Conservation (phyloP, 345 rosid genomes). For the Lepidium sativum region DNA sequence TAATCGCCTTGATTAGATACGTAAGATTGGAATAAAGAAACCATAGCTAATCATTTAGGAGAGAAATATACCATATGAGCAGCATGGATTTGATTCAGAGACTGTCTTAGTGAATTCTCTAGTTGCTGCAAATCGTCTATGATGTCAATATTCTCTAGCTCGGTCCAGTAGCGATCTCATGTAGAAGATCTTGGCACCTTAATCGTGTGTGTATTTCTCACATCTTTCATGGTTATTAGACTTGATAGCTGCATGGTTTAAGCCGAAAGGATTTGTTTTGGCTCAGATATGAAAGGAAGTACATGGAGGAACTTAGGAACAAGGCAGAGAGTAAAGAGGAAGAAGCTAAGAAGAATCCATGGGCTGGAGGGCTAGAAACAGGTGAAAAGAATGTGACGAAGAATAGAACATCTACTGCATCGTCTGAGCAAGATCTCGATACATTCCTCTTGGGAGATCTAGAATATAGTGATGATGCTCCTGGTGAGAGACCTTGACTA, state of each 20-base stretch:
- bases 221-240: neutral
- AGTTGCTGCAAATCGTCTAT: constrained; percentile 42
- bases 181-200: constrained; percentile 29
- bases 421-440: constrained; percentile 83
- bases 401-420: constrained; percentile 43
- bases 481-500: constrained; percentile 39
- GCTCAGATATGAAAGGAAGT: constrained; percentile 58
- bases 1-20: neutral
- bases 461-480: constrained; percentile 76
- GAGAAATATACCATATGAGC: constrained; percentile 37
- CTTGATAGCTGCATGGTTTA: constrained; percentile 3
- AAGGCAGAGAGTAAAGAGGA: constrained; percentile 60
- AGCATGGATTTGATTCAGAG: constrained; percentile 36
- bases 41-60: neutral
- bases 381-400: constrained; percentile 32
- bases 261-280: neutral
- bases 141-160: constrained; percentile 41
- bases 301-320: constrained; percentile 60
- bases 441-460: constrained; percentile 84
- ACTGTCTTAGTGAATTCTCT: constrained; percentile 49
- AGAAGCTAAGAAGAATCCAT: constrained; percentile 35
- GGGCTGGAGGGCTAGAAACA: constrained; percentile 32
- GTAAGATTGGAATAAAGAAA: neutral
- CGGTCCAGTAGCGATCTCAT: constrained; percentile 39
- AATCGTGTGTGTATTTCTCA: constrained; percentile 36